A percentile compares a stretch with the other conserved stretches of the same genome.
These are phyloP conservation scores for Citrus hindsii DNA, from an alignment of 345 rosid genomes.

Conservation along the genomic window DNA sequence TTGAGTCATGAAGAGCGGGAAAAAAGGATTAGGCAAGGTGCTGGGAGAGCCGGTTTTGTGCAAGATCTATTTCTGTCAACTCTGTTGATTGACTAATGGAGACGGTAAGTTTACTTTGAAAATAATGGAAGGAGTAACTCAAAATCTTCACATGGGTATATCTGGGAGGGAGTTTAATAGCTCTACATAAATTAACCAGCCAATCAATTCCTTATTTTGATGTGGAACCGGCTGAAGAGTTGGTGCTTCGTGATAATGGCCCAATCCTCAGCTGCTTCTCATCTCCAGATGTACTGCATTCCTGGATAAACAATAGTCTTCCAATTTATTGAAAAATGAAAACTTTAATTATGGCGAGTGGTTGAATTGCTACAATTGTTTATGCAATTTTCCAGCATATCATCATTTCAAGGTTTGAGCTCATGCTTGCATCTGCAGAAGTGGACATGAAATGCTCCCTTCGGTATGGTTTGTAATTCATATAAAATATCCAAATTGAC, in stretches of 20 bases:
- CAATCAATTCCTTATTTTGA: constrained; percentile 4
- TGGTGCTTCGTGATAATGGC: background rate
- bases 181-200: background rate
- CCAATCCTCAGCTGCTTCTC: constrained; percentile 8
- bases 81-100: constrained; percentile 27
- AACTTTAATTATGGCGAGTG: background rate
- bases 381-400: constrained; percentile 9
- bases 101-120: constrained; percentile 21
- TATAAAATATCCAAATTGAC: background rate
- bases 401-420: background rate
- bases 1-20: constrained; percentile 56
- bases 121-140: constrained; percentile 21
- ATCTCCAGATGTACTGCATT: constrained; percentile 14
- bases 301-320: constrained; percentile 17
- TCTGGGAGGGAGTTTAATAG: constrained; percentile 17
- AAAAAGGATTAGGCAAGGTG: constrained; percentile 48
- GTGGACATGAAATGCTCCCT: background rate
- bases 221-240: background rate
- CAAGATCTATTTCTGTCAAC: constrained; percentile 52
- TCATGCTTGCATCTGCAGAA: background rate
- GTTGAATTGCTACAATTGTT: background rate
- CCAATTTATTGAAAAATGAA: constrained; percentile 1
- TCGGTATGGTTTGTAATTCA: background rate
- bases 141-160: constrained; percentile 8
- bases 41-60: constrained; percentile 51